These are phyloP conservation scores for Dryas integrifolia DNA, from an alignment of 331 rosid genomes.

Conservation along the genomic window DNA sequence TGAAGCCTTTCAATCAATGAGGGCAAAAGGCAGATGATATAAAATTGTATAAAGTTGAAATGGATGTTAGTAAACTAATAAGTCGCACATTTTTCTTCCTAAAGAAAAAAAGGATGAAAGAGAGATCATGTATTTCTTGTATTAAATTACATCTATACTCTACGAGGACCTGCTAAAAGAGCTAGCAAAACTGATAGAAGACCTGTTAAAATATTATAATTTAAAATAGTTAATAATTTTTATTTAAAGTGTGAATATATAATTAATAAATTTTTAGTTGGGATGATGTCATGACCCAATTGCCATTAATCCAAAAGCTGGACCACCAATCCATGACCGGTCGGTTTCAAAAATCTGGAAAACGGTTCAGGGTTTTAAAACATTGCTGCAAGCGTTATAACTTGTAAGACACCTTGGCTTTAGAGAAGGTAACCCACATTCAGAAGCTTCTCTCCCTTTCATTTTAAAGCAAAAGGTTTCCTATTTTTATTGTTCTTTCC, in stretches of 20 bases:
- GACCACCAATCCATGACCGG: constrained; percentile 19
- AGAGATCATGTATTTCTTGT: not conserved
- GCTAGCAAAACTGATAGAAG: not conserved
- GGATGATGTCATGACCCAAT: constrained; percentile 3
- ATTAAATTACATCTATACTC: not conserved
- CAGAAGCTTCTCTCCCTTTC: constrained; percentile 4
- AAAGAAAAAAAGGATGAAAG: not conserved
- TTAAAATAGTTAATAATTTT: no score
- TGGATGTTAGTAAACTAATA: constrained; percentile 9
- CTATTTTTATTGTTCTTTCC: not conserved
- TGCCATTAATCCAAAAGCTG: not conserved
- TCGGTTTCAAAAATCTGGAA: not conserved
- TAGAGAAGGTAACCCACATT: constrained; percentile 6
- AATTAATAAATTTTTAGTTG: constrained; percentile 3
- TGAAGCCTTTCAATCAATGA: constrained; percentile 24
- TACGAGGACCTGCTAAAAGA: constrained; percentile 6
- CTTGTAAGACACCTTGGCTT: not conserved
- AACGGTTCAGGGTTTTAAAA: not conserved
- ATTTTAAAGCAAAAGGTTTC: constrained; percentile 11
- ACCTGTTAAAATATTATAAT: no score
- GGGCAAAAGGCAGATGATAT: constrained; percentile 8
- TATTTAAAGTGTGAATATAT: not conserved
- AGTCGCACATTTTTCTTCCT: constrained; percentile 8
- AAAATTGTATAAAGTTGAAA: constrained; percentile 1
- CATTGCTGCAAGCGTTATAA: not conserved